Base-by-base conservation (phyloP, 108 stramenopile species). In the Conticribra guillardii region DNA sequence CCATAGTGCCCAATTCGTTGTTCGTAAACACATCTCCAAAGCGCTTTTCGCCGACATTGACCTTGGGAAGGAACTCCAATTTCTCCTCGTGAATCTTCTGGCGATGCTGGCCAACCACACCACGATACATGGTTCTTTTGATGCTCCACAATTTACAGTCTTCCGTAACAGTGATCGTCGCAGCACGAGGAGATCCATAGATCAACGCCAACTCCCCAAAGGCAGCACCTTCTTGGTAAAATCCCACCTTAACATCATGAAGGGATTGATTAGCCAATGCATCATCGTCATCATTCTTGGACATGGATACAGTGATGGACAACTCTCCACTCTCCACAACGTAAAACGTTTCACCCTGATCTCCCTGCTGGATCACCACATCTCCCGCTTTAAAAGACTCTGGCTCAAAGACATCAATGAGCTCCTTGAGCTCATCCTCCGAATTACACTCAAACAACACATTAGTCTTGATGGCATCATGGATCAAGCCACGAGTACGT, bases 121-220 rank as follows among this genome's bases (percentile, higher is more conserved):
- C 59, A 28, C 88, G 79, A 60, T 73, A 89, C 58, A 55, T 59
- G 5, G 54, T 17, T 3, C 85, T 75, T 63, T 83, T 71, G 32
- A 89, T 80, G 2, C 66, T 66, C 85, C 85, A 89, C 9, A 88
- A 45, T 37, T 74, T 81, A 54, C 85, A 85, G 50, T 60, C 41
- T 5, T 76, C 83, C 19, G 71, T 63, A 30, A 84, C 82, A 28
- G 56, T 60, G 58, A 87, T 77, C 44, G 88, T 81, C 8, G 90
- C 93, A 28, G 79, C 79, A n/a, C 85, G 83, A 0, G 91, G 87
- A 24, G 75, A 87, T 56, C 86, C 82, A 84, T 91, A 91, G 69
- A 94, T 85, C 51, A 94, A 67, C 21, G 91, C 87, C 9, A 91
- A 79, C 74, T 94, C 93, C 22, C 93, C 93, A 75, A 94, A 92